Conservation (phyloP, 495 filamentous ascomycete species). For the Geoglossum glabrum region DNA sequence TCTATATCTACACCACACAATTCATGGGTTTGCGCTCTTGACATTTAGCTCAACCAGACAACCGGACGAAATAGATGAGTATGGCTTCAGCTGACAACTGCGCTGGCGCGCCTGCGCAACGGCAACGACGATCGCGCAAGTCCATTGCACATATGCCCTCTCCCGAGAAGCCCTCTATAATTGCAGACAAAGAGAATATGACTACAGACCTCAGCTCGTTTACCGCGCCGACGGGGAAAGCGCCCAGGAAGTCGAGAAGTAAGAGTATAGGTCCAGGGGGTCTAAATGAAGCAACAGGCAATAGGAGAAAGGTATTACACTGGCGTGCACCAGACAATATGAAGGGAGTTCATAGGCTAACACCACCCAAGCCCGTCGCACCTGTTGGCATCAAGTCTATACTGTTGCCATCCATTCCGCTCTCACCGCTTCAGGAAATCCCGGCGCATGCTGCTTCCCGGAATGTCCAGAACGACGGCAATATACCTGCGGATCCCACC, state of each 20-base stretch:
- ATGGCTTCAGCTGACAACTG: background rate
- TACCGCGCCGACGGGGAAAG: conserved; percentile 18
- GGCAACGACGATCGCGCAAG: conserved; percentile 45
- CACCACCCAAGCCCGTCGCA: background rate
- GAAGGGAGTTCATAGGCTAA: background rate
- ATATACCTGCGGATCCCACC: background rate
- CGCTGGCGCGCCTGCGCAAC: background rate
- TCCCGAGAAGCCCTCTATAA: conserved; percentile 12
- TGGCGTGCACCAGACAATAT: background rate
- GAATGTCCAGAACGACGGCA: background rate
- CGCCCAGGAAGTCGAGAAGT: conserved; percentile 60
- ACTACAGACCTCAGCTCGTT: conserved; percentile 35
- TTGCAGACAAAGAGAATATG: conserved; percentile 48
- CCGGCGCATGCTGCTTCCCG: background rate
- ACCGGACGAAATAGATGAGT: background rate
- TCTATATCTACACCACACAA: background rate
- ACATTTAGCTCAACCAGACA: background rate
- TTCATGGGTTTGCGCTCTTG: background rate
- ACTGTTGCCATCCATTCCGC: conserved; percentile 8
- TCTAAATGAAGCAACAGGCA: conserved; percentile 56
- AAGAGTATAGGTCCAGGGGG: conserved; percentile 91
- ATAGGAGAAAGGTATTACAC: conserved; percentile 49
- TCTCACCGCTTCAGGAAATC: conserved; percentile 6
- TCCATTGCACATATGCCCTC: conserved; percentile 51
- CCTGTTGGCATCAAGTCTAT: conserved; percentile 5